Base-by-base conservation (phyloP, 2,329 filamentous ascomycete species). In the Curvularia eragrostidis region DNA sequence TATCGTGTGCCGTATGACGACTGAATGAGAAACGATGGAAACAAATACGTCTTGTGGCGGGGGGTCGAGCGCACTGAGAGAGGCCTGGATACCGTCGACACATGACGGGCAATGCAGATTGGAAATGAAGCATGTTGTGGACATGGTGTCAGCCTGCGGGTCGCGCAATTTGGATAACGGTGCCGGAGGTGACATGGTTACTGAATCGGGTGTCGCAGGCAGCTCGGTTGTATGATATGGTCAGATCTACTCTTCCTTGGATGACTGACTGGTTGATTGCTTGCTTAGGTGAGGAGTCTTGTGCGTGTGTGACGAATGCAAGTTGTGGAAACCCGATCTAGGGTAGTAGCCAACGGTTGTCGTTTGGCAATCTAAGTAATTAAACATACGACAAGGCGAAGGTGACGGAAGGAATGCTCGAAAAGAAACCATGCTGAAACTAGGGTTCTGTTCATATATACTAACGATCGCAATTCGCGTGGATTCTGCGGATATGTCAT, bases 21-120 rank as follows among this genome's bases (percentile, higher is more conserved):
- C 85, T 59, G 86, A 86, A 48, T 89, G 90, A 38, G 88, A 89
- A 67, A 91, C 84, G 59, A 91, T 85, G 63, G 90, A 91, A 58
- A 88, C 85, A 61, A 87, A 89, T 28, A 91, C 84, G 78, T 85
- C 87, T 53, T 72, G 63, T 70, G 80, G 79, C 80, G 78, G 69
- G 72, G 84, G 77, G 69, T 81, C 57, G 73, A 84, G 74, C 6
- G 67, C 64, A 34, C 66, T 80, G 57, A 92, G 77, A 58, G 84
- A 81, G 52, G 83, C 79, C 68, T 86, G 82, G 70, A 93, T 91
- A 64, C 83, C 82, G 34, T 85, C 83, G 48, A 91, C 86, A 74
- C 90, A 93, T 59, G 89, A 90, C 13, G 89, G 87, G 78, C 90
- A 92, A 77, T 93, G 90, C n/a, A 93, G 82, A 74, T 93, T 92